phyloP scores from a whole-genome alignment of 2,329 filamentous ascomycete genomes.

The Metarhizium album region DNA sequence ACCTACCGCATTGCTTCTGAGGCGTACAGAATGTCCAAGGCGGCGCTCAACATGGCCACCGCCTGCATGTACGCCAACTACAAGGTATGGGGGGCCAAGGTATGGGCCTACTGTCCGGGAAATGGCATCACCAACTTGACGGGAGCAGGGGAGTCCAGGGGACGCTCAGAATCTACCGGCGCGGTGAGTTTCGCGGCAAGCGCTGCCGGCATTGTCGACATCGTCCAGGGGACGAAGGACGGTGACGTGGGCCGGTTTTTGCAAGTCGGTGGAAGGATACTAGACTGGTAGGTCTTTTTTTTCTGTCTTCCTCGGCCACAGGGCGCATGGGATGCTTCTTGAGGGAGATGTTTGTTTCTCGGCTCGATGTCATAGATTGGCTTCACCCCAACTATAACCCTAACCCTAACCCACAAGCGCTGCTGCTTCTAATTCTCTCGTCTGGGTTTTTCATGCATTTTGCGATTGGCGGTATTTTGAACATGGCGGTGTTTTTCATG shows the following conservation, averaged over 20 bases:
- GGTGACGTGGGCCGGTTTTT: slow-evolving; percentile 8
- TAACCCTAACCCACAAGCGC: too few species aligned
- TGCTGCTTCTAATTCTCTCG: too few species aligned
- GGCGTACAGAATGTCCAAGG: slow-evolving; percentile 24
- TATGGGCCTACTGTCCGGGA: slow-evolving; percentile 23
- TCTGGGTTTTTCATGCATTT: too few species aligned
- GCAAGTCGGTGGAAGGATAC: not conserved
- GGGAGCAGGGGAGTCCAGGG: slow-evolving; percentile 9
- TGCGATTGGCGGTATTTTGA: too few species aligned
- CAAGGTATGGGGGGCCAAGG: slow-evolving; percentile 18
- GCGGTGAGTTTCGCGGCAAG: slow-evolving; percentile 1
- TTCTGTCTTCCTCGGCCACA: not conserved
- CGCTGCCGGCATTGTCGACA: slow-evolving; percentile 4
- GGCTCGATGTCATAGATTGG: too few species aligned
- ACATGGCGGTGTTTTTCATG: too few species aligned
- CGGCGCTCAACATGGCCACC: slow-evolving; percentile 26
- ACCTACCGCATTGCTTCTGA: not conserved
- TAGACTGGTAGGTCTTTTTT: not conserved
- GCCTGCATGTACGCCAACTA: slow-evolving; percentile 18
- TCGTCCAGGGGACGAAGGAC: slow-evolving; percentile 8
- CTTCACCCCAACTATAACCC: too few species aligned
- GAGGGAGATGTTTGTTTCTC: slow-evolving; percentile 1
- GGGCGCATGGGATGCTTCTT: not conserved
- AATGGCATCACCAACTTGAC: slow-evolving; percentile 22
- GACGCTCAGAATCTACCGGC: slow-evolving; percentile 1